A percentile compares a stretch with the other conserved stretches of the same genome.
phyloP scores from a whole-genome alignment of 257 asterid genomes.

The Nicotiana tabacum region DNA sequence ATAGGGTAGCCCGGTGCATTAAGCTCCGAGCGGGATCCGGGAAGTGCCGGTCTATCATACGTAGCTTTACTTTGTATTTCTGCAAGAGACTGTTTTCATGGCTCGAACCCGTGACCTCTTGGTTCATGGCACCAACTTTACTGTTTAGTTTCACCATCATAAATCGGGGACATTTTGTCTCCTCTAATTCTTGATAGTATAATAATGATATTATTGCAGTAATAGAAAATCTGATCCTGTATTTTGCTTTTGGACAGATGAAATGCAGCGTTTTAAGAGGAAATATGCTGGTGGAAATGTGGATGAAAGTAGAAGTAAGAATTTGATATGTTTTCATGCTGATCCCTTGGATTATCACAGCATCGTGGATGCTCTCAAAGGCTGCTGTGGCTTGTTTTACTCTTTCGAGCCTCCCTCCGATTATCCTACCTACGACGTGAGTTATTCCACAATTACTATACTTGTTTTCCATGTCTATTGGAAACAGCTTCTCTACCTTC shows the following conservation, averaged over 20 bases:
- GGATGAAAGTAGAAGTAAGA: slow-evolving; percentile 23
- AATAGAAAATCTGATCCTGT: not conserved
- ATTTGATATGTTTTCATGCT: slow-evolving; percentile 53
- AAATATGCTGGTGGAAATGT: slow-evolving; percentile 17
- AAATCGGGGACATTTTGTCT: too few relatives aligned
- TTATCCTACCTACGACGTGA: slow-evolving; percentile 71
- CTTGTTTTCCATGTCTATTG: not conserved
- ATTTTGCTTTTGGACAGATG: slow-evolving; percentile 30
- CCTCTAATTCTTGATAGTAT: not conserved
- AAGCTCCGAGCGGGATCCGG: too few relatives aligned
- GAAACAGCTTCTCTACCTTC: too few relatives aligned
- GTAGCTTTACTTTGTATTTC: too few relatives aligned
- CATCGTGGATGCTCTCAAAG: slow-evolving; percentile 74
- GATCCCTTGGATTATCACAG: slow-evolving; percentile 95
- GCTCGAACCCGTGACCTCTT: too few relatives aligned
- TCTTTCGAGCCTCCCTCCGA: slow-evolving; percentile 77
- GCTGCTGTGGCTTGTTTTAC: slow-evolving; percentile 81
- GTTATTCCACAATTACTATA: slow-evolving; percentile 12
- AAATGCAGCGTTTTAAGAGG: slow-evolving; percentile 39
- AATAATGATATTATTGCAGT: not conserved
- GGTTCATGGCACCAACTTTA: too few relatives aligned
- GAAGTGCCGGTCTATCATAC: too few relatives aligned
- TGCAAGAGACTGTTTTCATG: too few relatives aligned
- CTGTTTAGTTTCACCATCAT: too few relatives aligned
- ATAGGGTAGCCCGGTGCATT: too few relatives aligned